Conservation (phyloP, 495 filamentous ascomycete species). For the Ascodesmis nigricans region DNA sequence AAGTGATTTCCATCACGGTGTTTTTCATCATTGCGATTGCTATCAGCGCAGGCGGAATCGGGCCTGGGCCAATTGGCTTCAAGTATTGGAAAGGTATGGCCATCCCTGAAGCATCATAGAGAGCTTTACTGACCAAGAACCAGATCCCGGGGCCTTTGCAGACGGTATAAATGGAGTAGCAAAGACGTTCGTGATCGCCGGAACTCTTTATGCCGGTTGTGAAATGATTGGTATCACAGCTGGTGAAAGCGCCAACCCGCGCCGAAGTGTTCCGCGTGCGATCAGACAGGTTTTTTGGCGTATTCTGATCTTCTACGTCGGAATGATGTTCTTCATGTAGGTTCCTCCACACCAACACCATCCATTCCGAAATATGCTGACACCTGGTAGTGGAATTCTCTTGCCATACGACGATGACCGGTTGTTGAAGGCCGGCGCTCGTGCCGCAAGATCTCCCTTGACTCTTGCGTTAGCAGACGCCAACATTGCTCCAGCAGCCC, state of each 20-base stretch:
- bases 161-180: slow-evolving; percentile 41
- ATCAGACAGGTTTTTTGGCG: slow-evolving; percentile 58
- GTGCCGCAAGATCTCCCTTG: slow-evolving; percentile 33
- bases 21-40: slow-evolving; percentile 29
- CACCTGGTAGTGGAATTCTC: slow-evolving; percentile 25
- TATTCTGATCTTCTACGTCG: slow-evolving; percentile 36
- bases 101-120: too few relatives aligned
- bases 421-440: slow-evolving; percentile 29
- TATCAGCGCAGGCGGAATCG: slow-evolving; percentile 31
- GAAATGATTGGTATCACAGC: slow-evolving; percentile 54
- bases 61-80: slow-evolving; percentile 31
- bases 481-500: slow-evolving; percentile 31
- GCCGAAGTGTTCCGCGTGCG: slow-evolving; percentile 44
- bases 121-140: too few relatives aligned
- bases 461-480: slow-evolving; percentile 39
- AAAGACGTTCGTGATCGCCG: slow-evolving; percentile 39
- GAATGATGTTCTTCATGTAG: slow-evolving; percentile 35
- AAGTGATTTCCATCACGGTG: slow-evolving; percentile 26
- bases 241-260: slow-evolving; percentile 50
- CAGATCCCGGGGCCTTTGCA: slow-evolving; percentile 44
- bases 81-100: slow-evolving; percentile 47
- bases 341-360: slow-evolving; percentile 26
- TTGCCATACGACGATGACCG: slow-evolving; percentile 29
- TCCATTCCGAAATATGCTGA: slow-evolving; percentile 6
- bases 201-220: slow-evolving; percentile 52